A percentile compares a stretch with the other conserved stretches of the same genome.
These are phyloP conservation scores for Ceratobasidium papillatum DNA, from an alignment of 1,284 basidiomycete genomes.

Conservation along the genomic window DNA sequence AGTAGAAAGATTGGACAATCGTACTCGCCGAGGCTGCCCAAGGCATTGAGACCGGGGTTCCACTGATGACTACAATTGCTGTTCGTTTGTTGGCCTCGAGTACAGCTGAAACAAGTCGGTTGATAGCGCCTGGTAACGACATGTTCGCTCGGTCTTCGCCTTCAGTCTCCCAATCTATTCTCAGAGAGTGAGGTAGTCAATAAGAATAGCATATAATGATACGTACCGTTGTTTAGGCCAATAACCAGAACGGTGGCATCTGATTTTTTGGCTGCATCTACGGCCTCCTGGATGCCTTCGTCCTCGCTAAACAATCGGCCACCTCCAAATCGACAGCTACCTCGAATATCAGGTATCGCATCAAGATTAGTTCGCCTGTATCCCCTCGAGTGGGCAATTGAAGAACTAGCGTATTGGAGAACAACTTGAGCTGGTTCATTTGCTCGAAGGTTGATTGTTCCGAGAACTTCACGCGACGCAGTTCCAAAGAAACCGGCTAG, in stretches of 20 bases:
- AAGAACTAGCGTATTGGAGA: constrained; percentile 52
- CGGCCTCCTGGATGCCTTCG: constrained; percentile 66
- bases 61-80: constrained; percentile 60
- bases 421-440: constrained; percentile 57
- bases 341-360: constrained; percentile 50
- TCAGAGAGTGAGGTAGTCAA: neutral
- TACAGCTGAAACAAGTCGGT: constrained; percentile 48
- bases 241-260: constrained; percentile 70
- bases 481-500: constrained; percentile 48
- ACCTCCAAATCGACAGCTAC: constrained; percentile 60
- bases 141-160: constrained; percentile 70
- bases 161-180: constrained; percentile 71
- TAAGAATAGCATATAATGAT: constrained; percentile 41
- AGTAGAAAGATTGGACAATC: constrained; percentile 65
- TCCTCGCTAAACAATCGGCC: constrained; percentile 60
- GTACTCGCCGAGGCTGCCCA: constrained; percentile 64
- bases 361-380: constrained; percentile 50
- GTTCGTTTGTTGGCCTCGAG: constrained; percentile 53
- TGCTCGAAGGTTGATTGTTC: constrained; percentile 46
- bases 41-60: constrained; percentile 59
- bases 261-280: constrained; percentile 62
- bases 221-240: constrained; percentile 64
- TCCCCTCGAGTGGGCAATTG: constrained; percentile 46
- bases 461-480: constrained; percentile 46
- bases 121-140: constrained; percentile 60